phyloP scores from a whole-genome alignment of 2,329 filamentous ascomycete species.

The Botrytis fragariae region DNA sequence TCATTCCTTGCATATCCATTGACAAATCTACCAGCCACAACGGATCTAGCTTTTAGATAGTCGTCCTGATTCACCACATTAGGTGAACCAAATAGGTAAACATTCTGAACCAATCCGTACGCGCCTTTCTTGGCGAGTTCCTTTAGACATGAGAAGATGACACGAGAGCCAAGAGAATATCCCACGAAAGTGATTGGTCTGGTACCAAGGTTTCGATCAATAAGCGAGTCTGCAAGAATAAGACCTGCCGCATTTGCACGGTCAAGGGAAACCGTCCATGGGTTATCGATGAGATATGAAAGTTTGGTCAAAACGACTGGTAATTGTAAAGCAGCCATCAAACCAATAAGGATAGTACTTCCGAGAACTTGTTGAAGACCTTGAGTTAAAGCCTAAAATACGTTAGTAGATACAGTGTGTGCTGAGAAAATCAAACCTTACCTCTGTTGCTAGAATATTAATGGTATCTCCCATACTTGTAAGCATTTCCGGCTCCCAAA shows the following conservation, averaged over 20 bases:
- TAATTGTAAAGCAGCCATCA: slow-evolving; percentile 93
- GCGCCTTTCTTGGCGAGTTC: slow-evolving; percentile 84
- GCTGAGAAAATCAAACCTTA: slow-evolving; percentile 43
- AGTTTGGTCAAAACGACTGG: slow-evolving; percentile 91
- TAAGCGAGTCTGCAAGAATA: slow-evolving; percentile 89
- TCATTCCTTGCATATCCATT: slow-evolving; percentile 94
- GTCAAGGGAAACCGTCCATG: slow-evolving; percentile 94
- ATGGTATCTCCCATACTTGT: slow-evolving; percentile 98
- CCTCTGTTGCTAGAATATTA: slow-evolving; percentile 96
- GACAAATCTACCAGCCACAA: slow-evolving; percentile 88
- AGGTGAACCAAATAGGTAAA: slow-evolving; percentile 90
- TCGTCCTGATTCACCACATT: slow-evolving; percentile 91
- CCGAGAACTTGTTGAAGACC: slow-evolving; percentile 93
- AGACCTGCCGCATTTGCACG: slow-evolving; percentile 84
- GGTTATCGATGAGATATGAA: slow-evolving; percentile 95
- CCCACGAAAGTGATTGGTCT: slow-evolving; percentile 90
- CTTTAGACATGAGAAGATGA: slow-evolving; percentile 87
- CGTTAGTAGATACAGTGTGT: slow-evolving; percentile 30
- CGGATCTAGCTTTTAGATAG: slow-evolving; percentile 74
- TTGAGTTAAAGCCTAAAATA: slow-evolving; percentile 80
- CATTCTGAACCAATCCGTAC: slow-evolving; percentile 86
- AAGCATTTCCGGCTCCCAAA: slow-evolving; percentile 98
- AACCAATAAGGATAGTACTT: slow-evolving; percentile 78
- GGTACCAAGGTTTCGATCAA: slow-evolving; percentile 86
- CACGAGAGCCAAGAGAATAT: slow-evolving; percentile 86